phyloP scores from a whole-genome alignment of 257 asterid species.

The Lithospermum erythrorhizon region DNA sequence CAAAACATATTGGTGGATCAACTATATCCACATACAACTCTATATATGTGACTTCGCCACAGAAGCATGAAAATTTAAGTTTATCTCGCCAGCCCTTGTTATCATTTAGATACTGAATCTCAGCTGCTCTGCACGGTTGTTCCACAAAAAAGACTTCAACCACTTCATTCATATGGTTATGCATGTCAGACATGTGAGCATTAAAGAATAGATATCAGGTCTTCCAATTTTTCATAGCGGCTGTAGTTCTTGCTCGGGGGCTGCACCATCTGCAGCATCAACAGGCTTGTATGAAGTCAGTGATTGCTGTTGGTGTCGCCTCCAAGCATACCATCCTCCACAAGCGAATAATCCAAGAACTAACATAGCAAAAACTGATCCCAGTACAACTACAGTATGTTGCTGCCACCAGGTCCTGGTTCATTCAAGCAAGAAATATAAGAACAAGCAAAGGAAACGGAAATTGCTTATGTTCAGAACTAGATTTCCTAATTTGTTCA shows the following conservation, averaged over 20 bases:
- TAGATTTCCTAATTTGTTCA: too few relatives aligned
- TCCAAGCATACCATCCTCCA: slow-evolving; percentile 64
- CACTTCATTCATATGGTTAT: background rate
- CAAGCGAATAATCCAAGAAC: slow-evolving; percentile 42
- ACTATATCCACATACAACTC: background rate
- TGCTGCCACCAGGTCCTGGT: slow-evolving; percentile 56
- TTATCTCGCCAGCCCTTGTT: background rate
- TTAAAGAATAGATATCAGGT: background rate
- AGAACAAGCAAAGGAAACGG: background rate
- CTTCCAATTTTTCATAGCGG: slow-evolving; percentile 35
- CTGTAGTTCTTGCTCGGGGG: slow-evolving; percentile 92
- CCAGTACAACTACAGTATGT: slow-evolving; percentile 29
- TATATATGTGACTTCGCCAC: background rate
- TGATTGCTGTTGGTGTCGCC: slow-evolving; percentile 30
- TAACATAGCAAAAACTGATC: slow-evolving; percentile 20
- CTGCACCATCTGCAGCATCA: slow-evolving; percentile 23
- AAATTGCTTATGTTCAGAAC: too few relatives aligned
- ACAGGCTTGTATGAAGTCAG: slow-evolving; percentile 64
- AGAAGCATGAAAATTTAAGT: background rate
- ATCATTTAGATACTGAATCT: background rate
- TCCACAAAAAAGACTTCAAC: background rate
- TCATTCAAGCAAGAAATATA: slow-evolving; percentile 9
- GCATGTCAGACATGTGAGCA: background rate
- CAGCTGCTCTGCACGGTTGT: background rate
- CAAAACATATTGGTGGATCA: background rate